Evolutionary conservation across 75 land plant genomes (phyloP).

Genomic region (Sequoiadendron giganteum): DNA sequence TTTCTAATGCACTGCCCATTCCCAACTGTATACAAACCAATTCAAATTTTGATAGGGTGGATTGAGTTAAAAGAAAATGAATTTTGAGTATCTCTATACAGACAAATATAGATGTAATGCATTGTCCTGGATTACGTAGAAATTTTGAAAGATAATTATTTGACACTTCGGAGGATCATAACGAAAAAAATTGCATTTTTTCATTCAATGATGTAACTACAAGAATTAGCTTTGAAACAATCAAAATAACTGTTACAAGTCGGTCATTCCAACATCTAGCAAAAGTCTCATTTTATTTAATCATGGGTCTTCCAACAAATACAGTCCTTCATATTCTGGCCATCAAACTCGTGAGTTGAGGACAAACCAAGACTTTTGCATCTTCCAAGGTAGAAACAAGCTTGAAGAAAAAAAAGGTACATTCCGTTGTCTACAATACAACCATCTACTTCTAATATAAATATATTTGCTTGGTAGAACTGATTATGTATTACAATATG

Average conservation of each 20-base stretch:
- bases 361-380: too few species aligned
- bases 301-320: too few species aligned
- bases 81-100: not conserved
- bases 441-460: too few species aligned
- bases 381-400: too few species aligned
- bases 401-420: too few species aligned
- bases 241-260: not conserved
- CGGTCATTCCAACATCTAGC: not conserved
- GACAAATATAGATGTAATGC: not conserved
- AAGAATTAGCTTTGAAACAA: not conserved
- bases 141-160: too few species aligned
- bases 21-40: slow-evolving; percentile 46
- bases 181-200: too few species aligned
- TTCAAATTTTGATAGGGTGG: not conserved
- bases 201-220: not conserved
- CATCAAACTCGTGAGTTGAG: too few species aligned
- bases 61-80: not conserved
- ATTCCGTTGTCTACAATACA: not conserved
- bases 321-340: too few species aligned
- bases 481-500: not conserved
- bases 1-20: slow-evolving; percentile 34
- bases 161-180: too few species aligned
- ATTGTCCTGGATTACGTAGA: too few species aligned
- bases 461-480: not conserved
- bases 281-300: too few species aligned